Evolutionary conservation across 2,329 filamentous ascomycete species (phyloP), one percentile per base, ranked within the genome.

Genomic region (Calonectria ilicicola): DNA sequence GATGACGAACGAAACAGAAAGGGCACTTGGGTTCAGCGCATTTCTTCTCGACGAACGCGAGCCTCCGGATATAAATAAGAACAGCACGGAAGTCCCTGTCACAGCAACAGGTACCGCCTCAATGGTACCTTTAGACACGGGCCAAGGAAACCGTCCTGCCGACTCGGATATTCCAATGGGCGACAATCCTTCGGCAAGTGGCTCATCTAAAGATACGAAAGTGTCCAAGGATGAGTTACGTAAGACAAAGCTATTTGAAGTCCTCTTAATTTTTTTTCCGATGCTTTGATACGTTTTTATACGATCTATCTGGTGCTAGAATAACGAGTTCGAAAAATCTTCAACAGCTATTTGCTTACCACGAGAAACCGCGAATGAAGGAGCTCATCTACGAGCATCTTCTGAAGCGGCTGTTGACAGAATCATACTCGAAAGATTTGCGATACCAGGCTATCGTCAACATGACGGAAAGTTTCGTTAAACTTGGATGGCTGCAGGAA

Each of bases 381-480:
- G 27, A 21, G 0, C 1, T 15, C 0, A 68, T 63, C 23, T 5
- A 23, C 15, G 14, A 1, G 4, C 0, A 47, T 15, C 5, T 69
- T 21, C 14, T 21, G 35, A 2, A 1, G 6, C 0, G 38, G 5
- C 60, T 60, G 1, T 1, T 72, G 0, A 8, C 8, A 15, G 26
- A 0, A 3, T 0, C 1, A 2, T 2, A 14, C 5, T 35, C 56
- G 5, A 38, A 26, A 15, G 42, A 62, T 15, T 12, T 9, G 6
- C 21, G 32, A 32, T 32, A 53, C 26, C 27, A 9, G 2, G 62
- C 35, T 4, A 62, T 66, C 1, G 23, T 74, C 0, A 10, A 29
- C 0, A 38, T 72, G 0, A 49, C 42, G 0, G 49, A 74, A 5
- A 74, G 42, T 17, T 74, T 74, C 8, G 26, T 74, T 0, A 60